phyloP scores from a whole-genome alignment of 805 yeast species.

The Naumovozyma baii region DNA sequence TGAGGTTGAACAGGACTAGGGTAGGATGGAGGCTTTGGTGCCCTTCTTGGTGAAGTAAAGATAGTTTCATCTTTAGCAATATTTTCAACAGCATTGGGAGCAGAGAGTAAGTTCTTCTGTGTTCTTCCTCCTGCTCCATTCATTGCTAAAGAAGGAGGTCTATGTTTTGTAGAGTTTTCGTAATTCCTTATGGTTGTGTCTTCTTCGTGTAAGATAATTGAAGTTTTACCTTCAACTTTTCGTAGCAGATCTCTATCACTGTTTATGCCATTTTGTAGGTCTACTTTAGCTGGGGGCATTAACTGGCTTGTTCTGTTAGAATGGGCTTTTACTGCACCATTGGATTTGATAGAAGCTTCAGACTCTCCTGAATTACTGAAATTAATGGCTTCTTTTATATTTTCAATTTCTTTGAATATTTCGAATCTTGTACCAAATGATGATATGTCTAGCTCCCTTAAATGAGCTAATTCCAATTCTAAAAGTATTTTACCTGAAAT shows the following conservation, averaged over 20 bases:
- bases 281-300: conserved; percentile 36
- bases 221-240: too few relatives aligned
- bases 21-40: conserved; percentile 57
- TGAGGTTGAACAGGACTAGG: conserved; percentile 37
- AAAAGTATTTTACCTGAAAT: conserved; percentile 79
- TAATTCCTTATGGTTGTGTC: background rate
- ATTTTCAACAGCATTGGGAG: conserved; percentile 10
- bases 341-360: background rate
- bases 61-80: conserved; percentile 16
- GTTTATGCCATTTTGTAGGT: conserved; percentile 13
- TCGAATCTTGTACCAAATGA: conserved; percentile 95
- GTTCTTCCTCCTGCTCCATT: conserved; percentile 7
- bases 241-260: conserved; percentile 3
- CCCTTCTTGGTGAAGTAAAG: conserved; percentile 61
- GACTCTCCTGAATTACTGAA: background rate
- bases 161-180: conserved; percentile 2
- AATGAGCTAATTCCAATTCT: conserved; percentile 73
- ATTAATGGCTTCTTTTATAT: conserved; percentile 32
- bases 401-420: conserved; percentile 79
- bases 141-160: conserved; percentile 12
- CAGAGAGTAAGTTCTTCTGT: conserved; percentile 3
- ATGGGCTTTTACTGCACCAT: background rate
- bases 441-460: conserved; percentile 84
- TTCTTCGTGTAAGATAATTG: too few relatives aligned
- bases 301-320: conserved; percentile 9